Evolutionary conservation across 2,329 filamentous ascomycete species (phyloP).

Genomic region (Stagonosporopsis vannaccii): DNA sequence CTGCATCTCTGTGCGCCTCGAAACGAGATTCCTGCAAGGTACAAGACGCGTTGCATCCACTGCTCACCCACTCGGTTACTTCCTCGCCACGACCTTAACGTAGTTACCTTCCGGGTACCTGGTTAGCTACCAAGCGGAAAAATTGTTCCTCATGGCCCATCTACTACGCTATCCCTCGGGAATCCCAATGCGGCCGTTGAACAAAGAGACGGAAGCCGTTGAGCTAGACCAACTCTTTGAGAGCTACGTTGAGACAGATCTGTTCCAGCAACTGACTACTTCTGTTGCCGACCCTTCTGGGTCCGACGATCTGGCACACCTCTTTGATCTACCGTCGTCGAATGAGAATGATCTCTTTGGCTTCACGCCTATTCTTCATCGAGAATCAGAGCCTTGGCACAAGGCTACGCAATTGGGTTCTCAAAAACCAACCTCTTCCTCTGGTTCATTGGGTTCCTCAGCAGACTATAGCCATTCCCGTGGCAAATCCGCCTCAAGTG

Average conservation of each 20-base stretch:
- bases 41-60: slow-evolving; percentile 32
- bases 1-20: slow-evolving; percentile 30
- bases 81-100: slow-evolving; percentile 19
- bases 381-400: slow-evolving; percentile 60
- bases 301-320: slow-evolving; percentile 59
- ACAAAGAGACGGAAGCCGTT: slow-evolving; percentile 62
- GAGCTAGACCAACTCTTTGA: slow-evolving; percentile 70
- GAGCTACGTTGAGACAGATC: slow-evolving; percentile 67
- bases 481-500: slow-evolving; percentile 41
- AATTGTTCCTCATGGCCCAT: slow-evolving; percentile 37
- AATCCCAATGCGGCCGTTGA: slow-evolving; percentile 54
- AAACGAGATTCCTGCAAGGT: slow-evolving; percentile 30
- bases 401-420: slow-evolving; percentile 61
- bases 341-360: slow-evolving; percentile 59
- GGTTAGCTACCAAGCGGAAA: slow-evolving; percentile 34
- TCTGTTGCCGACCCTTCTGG: slow-evolving; percentile 58
- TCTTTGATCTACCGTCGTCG: slow-evolving; percentile 60
- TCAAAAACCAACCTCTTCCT: slow-evolving; percentile 56
- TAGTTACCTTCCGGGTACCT: slow-evolving; percentile 27
- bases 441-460: slow-evolving; percentile 29
- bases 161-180: slow-evolving; percentile 35
- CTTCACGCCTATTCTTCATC: slow-evolving; percentile 59
- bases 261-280: slow-evolving; percentile 56
- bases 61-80: slow-evolving; percentile 19
- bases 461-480: slow-evolving; percentile 43